Evolutionary conservation across 805 yeast genomes (phyloP).

Genomic region (Middelhovenomyces tepae): DNA sequence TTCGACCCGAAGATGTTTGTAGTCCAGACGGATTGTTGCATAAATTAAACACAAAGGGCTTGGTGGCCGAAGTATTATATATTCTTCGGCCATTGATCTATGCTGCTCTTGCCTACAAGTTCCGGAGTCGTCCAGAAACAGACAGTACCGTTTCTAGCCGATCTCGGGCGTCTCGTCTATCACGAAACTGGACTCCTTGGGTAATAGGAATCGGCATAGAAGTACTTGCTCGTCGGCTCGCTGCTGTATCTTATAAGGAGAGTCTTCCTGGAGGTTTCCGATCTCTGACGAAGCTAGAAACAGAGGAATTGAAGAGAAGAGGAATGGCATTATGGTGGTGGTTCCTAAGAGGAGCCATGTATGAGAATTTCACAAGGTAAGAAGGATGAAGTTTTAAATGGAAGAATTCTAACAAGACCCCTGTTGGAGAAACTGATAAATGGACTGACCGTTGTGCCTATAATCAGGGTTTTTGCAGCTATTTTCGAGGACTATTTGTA

Average conservation of each 20-base stretch:
- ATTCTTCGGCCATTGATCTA: slow-evolving; percentile 33
- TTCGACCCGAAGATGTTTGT: slow-evolving; percentile 26
- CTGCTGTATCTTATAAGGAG: slow-evolving; percentile 17
- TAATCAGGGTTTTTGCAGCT: slow-evolving; percentile 24
- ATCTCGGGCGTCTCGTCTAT: slow-evolving; percentile 8
- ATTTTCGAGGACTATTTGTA: slow-evolving; percentile 32
- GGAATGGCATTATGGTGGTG: slow-evolving; percentile 30
- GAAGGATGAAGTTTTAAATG: neutral
- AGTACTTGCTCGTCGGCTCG: slow-evolving; percentile 22
- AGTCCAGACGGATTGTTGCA: slow-evolving; percentile 26
- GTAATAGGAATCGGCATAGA: slow-evolving; percentile 29
- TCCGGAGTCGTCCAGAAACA: no score
- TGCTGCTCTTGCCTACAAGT: slow-evolving; percentile 25
- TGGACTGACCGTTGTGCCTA: slow-evolving; percentile 24
- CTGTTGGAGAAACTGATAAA: slow-evolving; percentile 20
- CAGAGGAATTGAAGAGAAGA: slow-evolving; percentile 23
- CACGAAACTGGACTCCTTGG: slow-evolving; percentile 34
- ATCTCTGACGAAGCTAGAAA: slow-evolving; percentile 25
- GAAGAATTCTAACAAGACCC: slow-evolving; percentile 11
- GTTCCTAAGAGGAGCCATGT: slow-evolving; percentile 32
- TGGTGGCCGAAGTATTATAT: slow-evolving; percentile 26
- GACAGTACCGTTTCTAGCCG: slow-evolving; percentile 5
- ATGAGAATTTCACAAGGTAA: slow-evolving; percentile 23
- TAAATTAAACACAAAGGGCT: slow-evolving; percentile 16
- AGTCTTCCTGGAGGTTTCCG: slow-evolving; percentile 19